Evolutionary conservation across 371 early-diverging fungal species (phyloP).

Genomic region (Rhizopus arrhizus): DNA sequence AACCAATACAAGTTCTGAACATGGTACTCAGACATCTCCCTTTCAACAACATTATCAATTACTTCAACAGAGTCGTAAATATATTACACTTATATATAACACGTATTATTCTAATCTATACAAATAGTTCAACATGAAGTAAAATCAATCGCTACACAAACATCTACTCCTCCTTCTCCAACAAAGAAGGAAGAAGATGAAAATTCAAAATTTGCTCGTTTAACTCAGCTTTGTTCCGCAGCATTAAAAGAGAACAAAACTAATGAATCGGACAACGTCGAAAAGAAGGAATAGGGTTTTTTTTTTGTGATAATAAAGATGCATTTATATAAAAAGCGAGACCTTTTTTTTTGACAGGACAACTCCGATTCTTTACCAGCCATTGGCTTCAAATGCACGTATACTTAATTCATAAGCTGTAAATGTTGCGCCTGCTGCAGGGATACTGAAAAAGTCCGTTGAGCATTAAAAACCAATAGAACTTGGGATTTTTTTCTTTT

Average conservation of each 20-base stretch:
- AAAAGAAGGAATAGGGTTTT: conserved; percentile 1
- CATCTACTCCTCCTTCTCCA: conserved; percentile 43
- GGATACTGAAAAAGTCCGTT: conserved; percentile 48
- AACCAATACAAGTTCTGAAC: background rate
- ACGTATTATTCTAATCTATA: background rate
- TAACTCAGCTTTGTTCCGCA: conserved; percentile 49
- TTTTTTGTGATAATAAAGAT: background rate
- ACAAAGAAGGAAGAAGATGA: conserved; percentile 41
- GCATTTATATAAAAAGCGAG: conserved; percentile 1
- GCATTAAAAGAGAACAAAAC: conserved; percentile 38
- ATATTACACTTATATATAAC: background rate
- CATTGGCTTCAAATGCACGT: conserved; percentile 43
- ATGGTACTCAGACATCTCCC: conserved; percentile 4
- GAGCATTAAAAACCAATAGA: background rate
- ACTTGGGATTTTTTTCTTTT: background rate
- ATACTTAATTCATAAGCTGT: conserved; percentile 75
- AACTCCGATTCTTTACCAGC: conserved; percentile 31
- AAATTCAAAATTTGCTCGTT: conserved; percentile 35
- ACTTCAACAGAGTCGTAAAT: background rate
- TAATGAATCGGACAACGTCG: background rate
- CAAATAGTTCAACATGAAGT: conserved; percentile 22
- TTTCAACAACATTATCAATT: background rate
- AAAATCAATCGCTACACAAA: conserved; percentile 42
- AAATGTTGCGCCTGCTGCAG: conserved; percentile 79
- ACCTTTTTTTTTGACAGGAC: conserved; percentile 17